Percentiles rank a stretch among this genome's conserved stretches.
phyloP scores from a whole-genome alignment of 139 green algal genomes.

The Diplosphaera chodatii region DNA sequence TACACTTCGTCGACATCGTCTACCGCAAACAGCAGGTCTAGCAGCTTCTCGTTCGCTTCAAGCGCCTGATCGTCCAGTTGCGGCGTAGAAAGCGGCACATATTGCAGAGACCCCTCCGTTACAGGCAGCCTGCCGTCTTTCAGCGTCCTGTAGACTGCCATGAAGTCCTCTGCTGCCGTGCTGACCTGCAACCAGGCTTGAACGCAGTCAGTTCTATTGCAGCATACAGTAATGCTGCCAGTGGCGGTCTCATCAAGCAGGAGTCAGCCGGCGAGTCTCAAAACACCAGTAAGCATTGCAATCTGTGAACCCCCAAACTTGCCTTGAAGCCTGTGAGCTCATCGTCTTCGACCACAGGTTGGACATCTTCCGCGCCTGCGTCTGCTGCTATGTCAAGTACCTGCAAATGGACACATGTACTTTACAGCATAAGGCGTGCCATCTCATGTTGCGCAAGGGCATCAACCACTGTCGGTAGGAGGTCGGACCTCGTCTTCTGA shows the following conservation, averaged over 20 bases:
- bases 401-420: no score
- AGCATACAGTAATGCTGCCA: no score
- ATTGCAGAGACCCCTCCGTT: slow-evolving; percentile 21
- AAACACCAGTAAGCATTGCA: no score
- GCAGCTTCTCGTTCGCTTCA: slow-evolving; percentile 65
- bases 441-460: no score
- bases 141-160: slow-evolving; percentile 15
- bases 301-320: no score
- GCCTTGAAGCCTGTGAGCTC: slow-evolving; percentile 30
- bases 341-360: slow-evolving; percentile 32
- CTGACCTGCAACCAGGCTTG: slow-evolving; percentile 1
- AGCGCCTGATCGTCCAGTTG: slow-evolving; percentile 58
- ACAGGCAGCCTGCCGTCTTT: slow-evolving; percentile 11
- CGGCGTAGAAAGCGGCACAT: not conserved
- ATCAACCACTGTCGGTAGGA: no score
- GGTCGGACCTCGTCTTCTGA: slow-evolving; percentile 20
- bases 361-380: slow-evolving; percentile 63
- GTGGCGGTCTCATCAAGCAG: no score
- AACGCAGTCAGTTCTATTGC: no score
- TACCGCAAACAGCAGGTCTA: slow-evolving; percentile 81
- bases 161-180: slow-evolving; percentile 20
- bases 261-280: no score
- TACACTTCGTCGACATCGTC: slow-evolving; percentile 92
- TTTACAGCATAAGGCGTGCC: no score
- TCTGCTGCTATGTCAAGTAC: slow-evolving; percentile 76